Evolutionary conservation across 768 basidiomycete genomes (phyloP).

Genomic region (Leccinum rimulosum): DNA sequence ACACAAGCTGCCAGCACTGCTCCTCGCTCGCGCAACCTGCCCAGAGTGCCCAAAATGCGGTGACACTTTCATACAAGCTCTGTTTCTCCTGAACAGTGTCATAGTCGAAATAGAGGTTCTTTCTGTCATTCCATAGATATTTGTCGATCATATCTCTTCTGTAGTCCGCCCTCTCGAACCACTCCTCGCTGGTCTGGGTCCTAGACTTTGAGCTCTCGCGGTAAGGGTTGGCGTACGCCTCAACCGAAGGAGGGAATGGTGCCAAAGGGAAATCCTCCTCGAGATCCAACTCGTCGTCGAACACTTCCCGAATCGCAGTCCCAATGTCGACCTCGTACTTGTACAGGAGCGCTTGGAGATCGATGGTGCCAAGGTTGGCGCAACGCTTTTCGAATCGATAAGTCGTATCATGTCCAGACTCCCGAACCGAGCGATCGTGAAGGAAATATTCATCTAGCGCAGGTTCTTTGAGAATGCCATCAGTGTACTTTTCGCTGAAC

Average conservation of each 20-base stretch:
- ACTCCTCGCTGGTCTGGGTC: slow-evolving; percentile 78
- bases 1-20: slow-evolving; percentile 93
- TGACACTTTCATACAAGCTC: slow-evolving; percentile 96
- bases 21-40: slow-evolving; percentile 96
- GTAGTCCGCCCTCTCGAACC: slow-evolving; percentile 88
- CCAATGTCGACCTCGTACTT: slow-evolving; percentile 99
- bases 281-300: slow-evolving; percentile 87
- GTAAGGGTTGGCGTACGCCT: slow-evolving; percentile 61
- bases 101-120: slow-evolving; percentile 93
- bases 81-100: slow-evolving; percentile 90
- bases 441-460: slow-evolving; percentile 95
- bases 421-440: slow-evolving; percentile 94
- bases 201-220: slow-evolving; percentile 59
- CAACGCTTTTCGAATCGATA: slow-evolving; percentile 98
- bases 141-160: slow-evolving; percentile 86
- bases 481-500: slow-evolving; percentile 95
- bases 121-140: slow-evolving; percentile 95
- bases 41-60: slow-evolving; percentile 95
- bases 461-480: slow-evolving; percentile 78
- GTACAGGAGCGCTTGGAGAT: slow-evolving; percentile 92
- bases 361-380: slow-evolving; percentile 94
- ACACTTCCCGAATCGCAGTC: slow-evolving; percentile 94
- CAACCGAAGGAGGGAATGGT: slow-evolving; percentile 84
- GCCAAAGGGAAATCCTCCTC: slow-evolving; percentile 90
- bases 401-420: slow-evolving; percentile 94